Conservation (phyloP, 805 yeast genomes). For the Komagataella mondaviorum region DNA sequence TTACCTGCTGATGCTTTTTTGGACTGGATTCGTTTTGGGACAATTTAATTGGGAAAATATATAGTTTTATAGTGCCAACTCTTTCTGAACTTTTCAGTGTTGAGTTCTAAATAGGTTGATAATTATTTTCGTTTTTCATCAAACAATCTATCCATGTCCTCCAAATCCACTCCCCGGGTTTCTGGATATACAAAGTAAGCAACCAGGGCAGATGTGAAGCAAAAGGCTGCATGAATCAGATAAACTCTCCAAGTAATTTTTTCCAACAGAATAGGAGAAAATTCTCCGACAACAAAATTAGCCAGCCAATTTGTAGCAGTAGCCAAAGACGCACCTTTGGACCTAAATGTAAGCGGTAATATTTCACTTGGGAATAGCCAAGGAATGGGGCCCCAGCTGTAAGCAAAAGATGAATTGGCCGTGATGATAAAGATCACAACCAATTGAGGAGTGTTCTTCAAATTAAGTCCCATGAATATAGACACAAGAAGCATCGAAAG, state of each 20-base stretch:
- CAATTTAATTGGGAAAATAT: not conserved
- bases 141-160: constrained; percentile 32
- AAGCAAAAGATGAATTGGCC: constrained; percentile 75
- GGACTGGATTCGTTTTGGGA: not conserved
- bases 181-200: constrained; percentile 28
- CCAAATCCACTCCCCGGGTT: constrained; percentile 29
- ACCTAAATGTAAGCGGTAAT: constrained; percentile 66
- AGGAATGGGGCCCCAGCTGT: constrained; percentile 86
- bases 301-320: constrained; percentile 88
- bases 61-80: not conserved
- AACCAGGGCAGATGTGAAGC: constrained; percentile 27
- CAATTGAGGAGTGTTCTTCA: constrained; percentile 43
- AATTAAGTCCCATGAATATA: constrained; percentile 36
- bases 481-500: constrained; percentile 50
- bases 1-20: not conserved
- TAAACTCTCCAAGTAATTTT: constrained; percentile 67
- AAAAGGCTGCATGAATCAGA: constrained; percentile 63
- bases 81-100: not conserved
- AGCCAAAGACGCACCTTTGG: constrained; percentile 77
- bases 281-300: constrained; percentile 83
- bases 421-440: constrained; percentile 67
- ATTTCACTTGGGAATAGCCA: constrained; percentile 82
- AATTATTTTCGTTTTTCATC: constrained; percentile 3
- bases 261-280: constrained; percentile 75
- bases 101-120: not conserved